Conservation (phyloP, 1,139 yeast species). For the Yamadazyma jaroonii region DNA sequence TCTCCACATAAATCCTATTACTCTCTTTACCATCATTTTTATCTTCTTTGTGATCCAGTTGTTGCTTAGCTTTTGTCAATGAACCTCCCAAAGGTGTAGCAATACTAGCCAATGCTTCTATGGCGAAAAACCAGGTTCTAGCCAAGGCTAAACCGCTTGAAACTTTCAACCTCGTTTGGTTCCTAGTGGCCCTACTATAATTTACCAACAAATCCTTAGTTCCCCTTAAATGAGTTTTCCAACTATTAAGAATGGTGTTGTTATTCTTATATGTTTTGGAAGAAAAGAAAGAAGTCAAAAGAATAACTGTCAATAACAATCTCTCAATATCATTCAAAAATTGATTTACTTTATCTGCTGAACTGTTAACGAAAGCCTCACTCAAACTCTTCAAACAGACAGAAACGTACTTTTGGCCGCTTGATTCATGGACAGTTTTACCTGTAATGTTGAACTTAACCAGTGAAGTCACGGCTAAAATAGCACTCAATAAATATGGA, state of each 20-base stretch:
- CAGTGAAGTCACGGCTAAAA: conserved; percentile 39
- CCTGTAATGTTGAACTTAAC: conserved; percentile 35
- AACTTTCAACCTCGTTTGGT: conserved; percentile 14
- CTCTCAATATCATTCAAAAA: conserved; percentile 33
- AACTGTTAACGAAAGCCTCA: conserved; percentile 27
- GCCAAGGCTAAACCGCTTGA: conserved; percentile 44
- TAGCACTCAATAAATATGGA: conserved; percentile 32
- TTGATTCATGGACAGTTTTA: conserved; percentile 26
- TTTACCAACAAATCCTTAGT: conserved; percentile 38
- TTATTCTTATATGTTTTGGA: conserved; percentile 22
- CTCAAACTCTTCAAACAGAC: conserved; percentile 32
- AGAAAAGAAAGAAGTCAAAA: conserved; percentile 36
- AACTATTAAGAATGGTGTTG: conserved; percentile 21
- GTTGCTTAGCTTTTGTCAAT: conserved; percentile 7
- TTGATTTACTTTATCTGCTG: conserved; percentile 16
- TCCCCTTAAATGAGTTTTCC: conserved; percentile 42
- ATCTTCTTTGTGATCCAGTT: neutral
- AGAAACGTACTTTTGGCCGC: conserved; percentile 29
- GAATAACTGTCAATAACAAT: conserved; percentile 35
- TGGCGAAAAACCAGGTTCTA: conserved; percentile 44
- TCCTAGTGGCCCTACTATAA: conserved; percentile 24
- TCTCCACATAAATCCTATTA: conserved; percentile 25
- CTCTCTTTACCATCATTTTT: neutral
- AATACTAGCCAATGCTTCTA: conserved; percentile 37
- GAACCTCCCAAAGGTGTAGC: conserved; percentile 34